Conservation (phyloP, 2,329 filamentous ascomycete species). For the Exophiala sp. region DNA sequence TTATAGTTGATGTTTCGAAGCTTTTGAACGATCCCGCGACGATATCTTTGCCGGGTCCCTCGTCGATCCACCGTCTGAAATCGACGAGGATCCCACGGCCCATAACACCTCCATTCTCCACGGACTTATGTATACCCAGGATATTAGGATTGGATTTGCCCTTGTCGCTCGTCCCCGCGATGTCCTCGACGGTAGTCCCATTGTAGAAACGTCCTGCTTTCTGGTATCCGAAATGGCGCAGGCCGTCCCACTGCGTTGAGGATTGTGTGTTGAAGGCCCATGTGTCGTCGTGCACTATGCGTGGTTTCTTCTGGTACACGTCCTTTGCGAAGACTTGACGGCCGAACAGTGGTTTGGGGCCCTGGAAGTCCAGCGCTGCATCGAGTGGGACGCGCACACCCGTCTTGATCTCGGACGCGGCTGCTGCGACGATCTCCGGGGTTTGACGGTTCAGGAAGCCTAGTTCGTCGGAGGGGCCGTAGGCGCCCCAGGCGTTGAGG, state of each 20-base stretch:
- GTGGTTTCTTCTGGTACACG: slow-evolving; percentile 30
- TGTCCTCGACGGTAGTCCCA: slow-evolving; percentile 28
- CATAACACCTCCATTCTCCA: slow-evolving; percentile 40
- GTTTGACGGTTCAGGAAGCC: slow-evolving; percentile 57
- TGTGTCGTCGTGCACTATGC: slow-evolving; percentile 30
- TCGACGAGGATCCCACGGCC: slow-evolving; percentile 50
- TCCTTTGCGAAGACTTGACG: slow-evolving; percentile 32
- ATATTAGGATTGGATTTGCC: slow-evolving; percentile 22
- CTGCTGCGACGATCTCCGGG: slow-evolving; percentile 40
- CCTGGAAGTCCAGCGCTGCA: slow-evolving; percentile 41
- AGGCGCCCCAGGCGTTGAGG: slow-evolving; percentile 56
- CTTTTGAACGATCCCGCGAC: slow-evolving; percentile 24
- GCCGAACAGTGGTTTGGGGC: slow-evolving; percentile 35
- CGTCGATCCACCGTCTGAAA: slow-evolving; percentile 39
- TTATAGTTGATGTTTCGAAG: slow-evolving; percentile 38
- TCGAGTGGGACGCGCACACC: slow-evolving; percentile 30
- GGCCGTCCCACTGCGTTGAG: slow-evolving; percentile 29
- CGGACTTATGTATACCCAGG: slow-evolving; percentile 33
- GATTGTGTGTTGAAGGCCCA: slow-evolving; percentile 30
- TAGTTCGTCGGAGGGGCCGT: slow-evolving; percentile 50
- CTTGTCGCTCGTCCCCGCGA: slow-evolving; percentile 20
- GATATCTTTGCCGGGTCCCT: slow-evolving; percentile 31
- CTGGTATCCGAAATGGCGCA: slow-evolving; percentile 30
- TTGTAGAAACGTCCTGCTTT: slow-evolving; percentile 27
- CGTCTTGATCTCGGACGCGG: slow-evolving; percentile 44